Evolutionary conservation across 1,139 yeast genomes (phyloP).

Genomic region (Taphrina deformans): DNA sequence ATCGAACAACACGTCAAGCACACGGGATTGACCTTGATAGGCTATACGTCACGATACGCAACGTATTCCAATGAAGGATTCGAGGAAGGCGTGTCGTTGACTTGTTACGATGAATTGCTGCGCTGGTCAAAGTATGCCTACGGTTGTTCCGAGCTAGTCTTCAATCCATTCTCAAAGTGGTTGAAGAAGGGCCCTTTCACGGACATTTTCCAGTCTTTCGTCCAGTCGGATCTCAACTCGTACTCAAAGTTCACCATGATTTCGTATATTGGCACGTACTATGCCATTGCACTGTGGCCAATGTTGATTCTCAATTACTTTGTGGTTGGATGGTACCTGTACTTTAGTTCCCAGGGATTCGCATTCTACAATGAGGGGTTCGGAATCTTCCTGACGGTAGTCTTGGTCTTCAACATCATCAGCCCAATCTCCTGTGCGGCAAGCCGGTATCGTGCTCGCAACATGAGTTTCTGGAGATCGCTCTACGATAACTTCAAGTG

Average conservation of each 20-base stretch:
- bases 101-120: constrained; percentile 38
- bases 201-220: constrained; percentile 36
- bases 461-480: constrained; percentile 34
- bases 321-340: constrained; percentile 37
- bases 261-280: constrained; percentile 38
- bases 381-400: constrained; percentile 32
- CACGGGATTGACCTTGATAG: constrained; percentile 24
- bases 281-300: constrained; percentile 36
- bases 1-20: too few species aligned
- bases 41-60: constrained; percentile 36
- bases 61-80: constrained; percentile 36
- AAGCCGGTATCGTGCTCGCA: constrained; percentile 34
- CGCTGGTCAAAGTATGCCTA: constrained; percentile 39
- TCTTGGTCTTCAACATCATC: constrained; percentile 37
- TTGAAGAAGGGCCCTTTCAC: constrained; percentile 34
- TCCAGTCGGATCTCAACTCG: constrained; percentile 35
- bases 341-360: constrained; percentile 32
- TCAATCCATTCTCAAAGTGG: constrained; percentile 37
- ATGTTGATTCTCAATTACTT: constrained; percentile 36
- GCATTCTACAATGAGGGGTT: constrained; percentile 34
- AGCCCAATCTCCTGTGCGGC: constrained; percentile 36
- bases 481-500: constrained; percentile 35
- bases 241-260: constrained; percentile 37
- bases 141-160: constrained; percentile 37
- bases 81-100: constrained; percentile 38